Conservation (phyloP, 176 grass and related monocot genomes). For the Areca catechu region DNA sequence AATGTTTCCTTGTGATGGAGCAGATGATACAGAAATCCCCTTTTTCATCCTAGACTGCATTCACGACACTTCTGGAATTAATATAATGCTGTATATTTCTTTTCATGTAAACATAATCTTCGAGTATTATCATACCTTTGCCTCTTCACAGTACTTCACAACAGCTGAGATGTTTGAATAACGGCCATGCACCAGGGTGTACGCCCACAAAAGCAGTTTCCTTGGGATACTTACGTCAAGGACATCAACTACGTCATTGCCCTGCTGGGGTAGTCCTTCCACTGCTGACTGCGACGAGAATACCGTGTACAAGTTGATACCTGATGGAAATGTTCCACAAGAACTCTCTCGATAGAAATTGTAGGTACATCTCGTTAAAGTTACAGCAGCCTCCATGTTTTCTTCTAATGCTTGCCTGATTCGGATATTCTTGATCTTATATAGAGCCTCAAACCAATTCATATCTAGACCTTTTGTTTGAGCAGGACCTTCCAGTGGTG, state of each 20-base stretch:
- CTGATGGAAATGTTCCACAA: conserved; percentile 68
- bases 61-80: conserved; percentile 8
- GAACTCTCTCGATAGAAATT: conserved; percentile 92
- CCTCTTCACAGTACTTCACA: conserved; percentile 86
- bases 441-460: conserved; percentile 86
- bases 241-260: conserved; percentile 34
- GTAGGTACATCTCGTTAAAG: conserved; percentile 73
- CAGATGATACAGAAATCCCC: conserved; percentile 23
- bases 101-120: background rate
- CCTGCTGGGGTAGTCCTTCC: conserved; percentile 34
- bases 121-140: conserved; percentile 46
- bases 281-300: conserved; percentile 28
- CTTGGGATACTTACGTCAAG: conserved; percentile 90
- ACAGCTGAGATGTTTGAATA: conserved; percentile 70
- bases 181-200: conserved; percentile 63
- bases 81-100: background rate
- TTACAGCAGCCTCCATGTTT: conserved; percentile 83
- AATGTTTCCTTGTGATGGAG: background rate
- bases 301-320: conserved; percentile 71
- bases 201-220: conserved; percentile 89
- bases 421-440: conserved; percentile 75
- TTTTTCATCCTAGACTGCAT: conserved; percentile 73
- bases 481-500: conserved; percentile 55
- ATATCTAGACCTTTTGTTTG: conserved; percentile 93
- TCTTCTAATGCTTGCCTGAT: conserved; percentile 70